phyloP scores from a whole-genome alignment of 2,329 filamentous ascomycete genomes.

The Sporothrix luriei region DNA sequence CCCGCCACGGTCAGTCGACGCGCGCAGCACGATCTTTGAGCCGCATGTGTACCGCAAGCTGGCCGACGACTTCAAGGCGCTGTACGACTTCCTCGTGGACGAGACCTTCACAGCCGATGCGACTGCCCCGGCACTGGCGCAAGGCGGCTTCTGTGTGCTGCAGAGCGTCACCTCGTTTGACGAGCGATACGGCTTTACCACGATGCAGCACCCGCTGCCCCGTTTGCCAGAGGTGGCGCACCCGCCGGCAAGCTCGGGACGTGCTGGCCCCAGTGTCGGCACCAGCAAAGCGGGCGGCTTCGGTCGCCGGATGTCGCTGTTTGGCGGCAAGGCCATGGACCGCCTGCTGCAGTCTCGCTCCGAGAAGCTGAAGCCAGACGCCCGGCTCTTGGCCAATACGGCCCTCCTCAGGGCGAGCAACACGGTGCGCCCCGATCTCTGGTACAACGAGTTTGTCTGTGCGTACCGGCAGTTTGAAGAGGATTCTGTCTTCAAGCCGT shows the following conservation, averaged over 20 bases:
- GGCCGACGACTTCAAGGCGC: constrained; percentile 67
- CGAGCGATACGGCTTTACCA: constrained; percentile 57
- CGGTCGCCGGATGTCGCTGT: constrained; percentile 48
- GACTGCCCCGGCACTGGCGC: constrained; percentile 56
- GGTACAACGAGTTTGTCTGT: constrained; percentile 61
- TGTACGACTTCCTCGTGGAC: constrained; percentile 74
- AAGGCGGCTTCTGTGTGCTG: constrained; percentile 69
- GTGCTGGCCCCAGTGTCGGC: not conserved
- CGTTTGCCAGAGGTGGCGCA: constrained; percentile 57
- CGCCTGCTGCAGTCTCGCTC: constrained; percentile 30
- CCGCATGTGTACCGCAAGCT: constrained; percentile 62
- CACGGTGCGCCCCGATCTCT: constrained; percentile 43
- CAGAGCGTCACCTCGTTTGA: constrained; percentile 72
- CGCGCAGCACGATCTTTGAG: constrained; percentile 54
- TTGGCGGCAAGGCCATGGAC: constrained; percentile 41
- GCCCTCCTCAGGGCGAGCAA: constrained; percentile 58
- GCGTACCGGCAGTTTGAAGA: constrained; percentile 73
- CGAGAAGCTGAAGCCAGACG: constrained; percentile 52
- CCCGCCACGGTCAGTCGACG: constrained; percentile 58
- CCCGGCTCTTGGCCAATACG: constrained; percentile 54
- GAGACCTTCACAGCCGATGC: constrained; percentile 54
- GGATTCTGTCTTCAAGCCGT: constrained; percentile 53
- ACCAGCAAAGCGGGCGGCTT: constrained; percentile 36
- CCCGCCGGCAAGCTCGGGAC: not conserved
- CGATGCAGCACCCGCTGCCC: constrained; percentile 68